These are phyloP conservation scores for Pouteria glomerata DNA, from an alignment of 148 eudicot species.

Conservation along the genomic window DNA sequence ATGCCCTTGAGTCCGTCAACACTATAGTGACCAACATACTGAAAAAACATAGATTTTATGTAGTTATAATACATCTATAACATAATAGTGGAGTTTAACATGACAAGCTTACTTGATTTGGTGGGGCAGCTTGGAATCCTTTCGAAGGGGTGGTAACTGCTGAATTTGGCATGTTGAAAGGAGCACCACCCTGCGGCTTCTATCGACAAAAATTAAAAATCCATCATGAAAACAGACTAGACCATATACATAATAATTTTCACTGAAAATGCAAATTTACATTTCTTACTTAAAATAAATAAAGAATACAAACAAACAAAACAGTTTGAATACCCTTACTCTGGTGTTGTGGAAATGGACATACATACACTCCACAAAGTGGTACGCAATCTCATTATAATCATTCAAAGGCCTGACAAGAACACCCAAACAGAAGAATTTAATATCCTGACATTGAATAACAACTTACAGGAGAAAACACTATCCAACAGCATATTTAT, in stretches of 20 bases:
- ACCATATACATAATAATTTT: background rate
- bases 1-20: conserved; percentile 45
- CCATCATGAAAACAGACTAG: conserved; percentile 1
- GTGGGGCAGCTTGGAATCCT: conserved; percentile 51
- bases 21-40: conserved; percentile 39
- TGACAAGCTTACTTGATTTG: conserved; percentile 45
- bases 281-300: background rate
- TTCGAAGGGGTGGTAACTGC: conserved; percentile 37
- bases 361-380: conserved; percentile 74
- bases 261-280: conserved; percentile 4
- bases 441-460: background rate
- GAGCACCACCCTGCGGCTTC: conserved; percentile 33
- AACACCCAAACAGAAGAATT: conserved; percentile 1
- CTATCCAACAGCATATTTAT: background rate
- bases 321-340: conserved; percentile 51
- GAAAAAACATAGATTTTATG: background rate
- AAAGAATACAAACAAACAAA: conserved; percentile 10
- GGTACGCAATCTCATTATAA: conserved; percentile 71
- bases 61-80: background rate
- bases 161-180: conserved; percentile 31
- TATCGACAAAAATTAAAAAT: conserved; percentile 10
- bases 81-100: background rate
- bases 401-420: conserved; percentile 74
- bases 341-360: conserved; percentile 55
- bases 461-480: conserved; percentile 4